Evolutionary conservation across 306 rosid species (phyloP), one percentile per base, ranked within the genome.

Genomic region (Albizia julibrissin): DNA sequence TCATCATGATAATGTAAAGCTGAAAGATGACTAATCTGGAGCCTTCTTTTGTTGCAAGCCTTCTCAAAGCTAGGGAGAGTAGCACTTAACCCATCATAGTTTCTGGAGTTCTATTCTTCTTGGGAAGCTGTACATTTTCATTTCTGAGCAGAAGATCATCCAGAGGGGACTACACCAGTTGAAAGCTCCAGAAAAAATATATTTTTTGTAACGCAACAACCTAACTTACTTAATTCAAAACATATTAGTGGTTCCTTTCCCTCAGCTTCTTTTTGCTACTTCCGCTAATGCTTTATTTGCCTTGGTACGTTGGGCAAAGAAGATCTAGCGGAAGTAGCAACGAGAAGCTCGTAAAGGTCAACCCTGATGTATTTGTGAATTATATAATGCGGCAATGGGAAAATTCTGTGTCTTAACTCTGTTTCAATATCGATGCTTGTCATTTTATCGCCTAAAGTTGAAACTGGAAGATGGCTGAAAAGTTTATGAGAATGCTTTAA

Each of bases 261-360:
- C 67, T 81, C 62, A 85, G 99, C 97, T 95, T 95, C 99, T 90
- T 93, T 93, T 95, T 90, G 99, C 99, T 93, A 12, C 96, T 95
- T 95, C 88, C 86, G 94, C 97, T 95, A 65, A 62, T 88, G 82
- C 94, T 89, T 90, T 87, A 44, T 90, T 86, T 88, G 97, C 96
- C 94, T 88, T 81, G 5, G 40, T 50, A 39, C 47, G 33, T 16
- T 22, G 24, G 97, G 97, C 94, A 85, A 78, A 82, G 58, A 90
- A 91, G 96, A 81, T 88, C 90, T 89, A 93, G 99, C 94, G 89
- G 98, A 95, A 93, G 97, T 87, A 95, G 99, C 99, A 95, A 93
- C 87, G 98, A 89, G 99, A 91, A 91, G 96, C 99, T 91, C 84
- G 86, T 73, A 72, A 87, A 80, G 93, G 89, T 33, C 75, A 77